Base-by-base conservation (phyloP, 2,329 filamentous ascomycete genomes). In the Orbilia quercus region DNA sequence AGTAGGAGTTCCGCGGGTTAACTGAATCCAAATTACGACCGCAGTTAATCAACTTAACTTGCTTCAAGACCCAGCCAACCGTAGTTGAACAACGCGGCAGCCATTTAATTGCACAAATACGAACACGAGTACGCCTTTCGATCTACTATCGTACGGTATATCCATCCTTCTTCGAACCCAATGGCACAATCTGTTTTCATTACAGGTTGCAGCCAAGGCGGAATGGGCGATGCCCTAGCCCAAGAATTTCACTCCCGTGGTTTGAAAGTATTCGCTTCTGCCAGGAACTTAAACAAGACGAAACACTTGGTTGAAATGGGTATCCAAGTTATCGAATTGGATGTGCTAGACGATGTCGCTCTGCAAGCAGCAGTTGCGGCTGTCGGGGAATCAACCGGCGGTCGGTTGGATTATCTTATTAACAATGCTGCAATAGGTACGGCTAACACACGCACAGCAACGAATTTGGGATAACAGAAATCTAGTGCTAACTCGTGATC, bases 141-240 rank as follows among this genome's bases (percentile, higher is more conserved):
- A 34, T 6, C 31, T 6, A 34, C 12, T 34, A 34, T 34, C 31
- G 31, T 12, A 34, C 31, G 12, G n/a, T n/a, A n/a, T n/a, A n/a
- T n/a, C n/a, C n/a, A n/a, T n/a, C n/a, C n/a, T n/a, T n/a, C n/a
- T n/a, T n/a, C n/a, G n/a, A n/a, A n/a, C n/a, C n/a, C n/a, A 54
- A 54, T 40, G 34, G 16, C 16, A 7, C 38, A 54, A 40, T 54
- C 50, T 2, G 50, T 54, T n/a, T 38, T 54, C 11, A 80, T 82
- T 36, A 82, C 81, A 7, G 81, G 82, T 23, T 81, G 79, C 59
- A 81, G 79, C 67, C 76, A 80, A 28, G 82, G 81, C 4, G 81
- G 82, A 23, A 80, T 83, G 18, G 82, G 82, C 14, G 79, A 81
- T 47, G 80, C 80, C 28, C 79, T 84, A 1, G 81, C 81, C 1